Percentiles rank a stretch among this genome's conserved stretches.
Conservation (phyloP, 108 stramenopile genomes). For the Nitzschia putrida region DNA sequence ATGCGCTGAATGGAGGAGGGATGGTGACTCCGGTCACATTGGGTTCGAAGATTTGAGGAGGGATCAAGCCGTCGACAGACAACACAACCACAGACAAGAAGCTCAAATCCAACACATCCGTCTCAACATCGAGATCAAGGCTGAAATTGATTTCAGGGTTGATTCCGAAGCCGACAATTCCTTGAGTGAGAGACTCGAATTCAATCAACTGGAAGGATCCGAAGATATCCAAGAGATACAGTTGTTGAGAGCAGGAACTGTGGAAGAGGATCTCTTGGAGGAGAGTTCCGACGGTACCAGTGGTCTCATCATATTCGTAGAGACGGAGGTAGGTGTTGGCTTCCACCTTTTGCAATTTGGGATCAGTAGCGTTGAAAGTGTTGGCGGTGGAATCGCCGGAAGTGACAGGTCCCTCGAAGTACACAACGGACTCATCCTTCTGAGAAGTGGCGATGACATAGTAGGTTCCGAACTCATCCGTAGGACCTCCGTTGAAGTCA, state of each 20-base stretch:
- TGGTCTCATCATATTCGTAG: conserved; percentile 2
- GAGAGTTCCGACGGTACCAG: conserved; percentile 1
- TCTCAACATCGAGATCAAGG: conserved; percentile 1
- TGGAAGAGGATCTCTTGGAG: conserved; percentile 32
- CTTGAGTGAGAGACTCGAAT: conserved; percentile 12
- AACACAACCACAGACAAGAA: conserved; percentile 17
- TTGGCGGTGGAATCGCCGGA: conserved; percentile 10
- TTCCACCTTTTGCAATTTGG: not conserved
- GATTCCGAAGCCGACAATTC: not conserved
- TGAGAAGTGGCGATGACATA: conserved; percentile 3
- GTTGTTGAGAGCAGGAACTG: conserved; percentile 38
- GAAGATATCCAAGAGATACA: conserved; percentile 39
- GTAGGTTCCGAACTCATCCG: conserved; percentile 4
- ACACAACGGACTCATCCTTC: conserved; percentile 5
- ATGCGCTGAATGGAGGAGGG: conserved; percentile 3
- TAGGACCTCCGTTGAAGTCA: conserved; percentile 25
- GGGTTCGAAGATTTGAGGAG: not conserved
- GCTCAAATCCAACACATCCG: not conserved
- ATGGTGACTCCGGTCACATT: conserved; percentile 6
- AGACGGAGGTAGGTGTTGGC: conserved; percentile 9
- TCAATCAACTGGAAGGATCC: conserved; percentile 36
- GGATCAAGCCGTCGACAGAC: not conserved
- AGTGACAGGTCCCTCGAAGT: conserved; percentile 23
- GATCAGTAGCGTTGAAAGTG: conserved; percentile 18
- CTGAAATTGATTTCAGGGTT: conserved; percentile 16